Base-by-base conservation (phyloP, 2,329 filamentous ascomycete genomes). In the Fusarium sp. region DNA sequence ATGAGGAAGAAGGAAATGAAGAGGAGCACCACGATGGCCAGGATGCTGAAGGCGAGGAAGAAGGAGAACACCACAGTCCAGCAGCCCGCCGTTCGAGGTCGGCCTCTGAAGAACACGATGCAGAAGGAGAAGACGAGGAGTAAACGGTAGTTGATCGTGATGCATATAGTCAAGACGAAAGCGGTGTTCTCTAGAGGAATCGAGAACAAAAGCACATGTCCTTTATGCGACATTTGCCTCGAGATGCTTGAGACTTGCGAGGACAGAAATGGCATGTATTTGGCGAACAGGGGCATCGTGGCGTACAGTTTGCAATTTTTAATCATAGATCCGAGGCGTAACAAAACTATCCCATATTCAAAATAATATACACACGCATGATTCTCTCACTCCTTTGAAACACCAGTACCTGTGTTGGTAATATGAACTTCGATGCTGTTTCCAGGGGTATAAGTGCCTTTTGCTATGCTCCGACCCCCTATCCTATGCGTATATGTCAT, bases 41-140 rank as follows among this genome's bases (percentile, higher is more conserved):
- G 9, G 78, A 74, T 8, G 80, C 76, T 5, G 76, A 73, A 30
- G 78, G 80, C 2, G 77, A 75, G 20, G 72, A 75, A 10, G 72
- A 73, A 36, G 57, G 45, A 30, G 51, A 71, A 41, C 69, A 75
- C 42, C 68, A 75, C 42, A 77, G 75, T 50, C 63, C 75, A 42
- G 70, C 68, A 57, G 79, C 32, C 68, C 67, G 70, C 26, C 77
- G 77, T 17, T 73, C 73, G 50, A 77, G 75, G 57, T 83, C 76
- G 41, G 76, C 73, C 62, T 83, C 73, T 12, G 80, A 81, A 51
- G 81, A 82, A 39, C 77, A 79, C 42, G 84, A 87, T 60, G 85
- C 82, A 8, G 86, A 87, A 55, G 86, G 83, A 6, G 86, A 88
- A 24, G 86, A 86, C 38, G 85, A 87, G 17, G 78, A 80, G 22